Conservation (phyloP, 2,329 filamentous ascomycete genomes). For the Rutstroemia sp. region DNA sequence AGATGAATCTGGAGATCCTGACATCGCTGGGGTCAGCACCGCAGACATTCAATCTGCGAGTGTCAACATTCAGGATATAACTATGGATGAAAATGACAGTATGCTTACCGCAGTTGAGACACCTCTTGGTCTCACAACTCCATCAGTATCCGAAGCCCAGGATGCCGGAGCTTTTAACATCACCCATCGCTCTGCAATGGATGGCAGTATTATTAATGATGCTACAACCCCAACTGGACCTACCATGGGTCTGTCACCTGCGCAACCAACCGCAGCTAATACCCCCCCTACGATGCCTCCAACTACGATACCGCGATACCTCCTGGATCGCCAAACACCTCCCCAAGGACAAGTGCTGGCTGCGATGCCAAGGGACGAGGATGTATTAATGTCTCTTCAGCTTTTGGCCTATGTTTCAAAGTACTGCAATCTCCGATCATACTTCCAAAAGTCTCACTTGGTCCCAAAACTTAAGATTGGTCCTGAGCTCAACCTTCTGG, state of each 20-base stretch:
- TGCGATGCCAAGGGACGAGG: constrained; percentile 92
- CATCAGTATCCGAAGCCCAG: constrained; percentile 73
- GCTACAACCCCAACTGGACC: constrained; percentile 60
- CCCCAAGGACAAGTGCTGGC: constrained; percentile 67
- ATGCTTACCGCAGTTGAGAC: constrained; percentile 66
- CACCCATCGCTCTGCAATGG: constrained; percentile 74
- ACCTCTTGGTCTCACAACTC: constrained; percentile 66
- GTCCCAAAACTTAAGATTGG: constrained; percentile 89
- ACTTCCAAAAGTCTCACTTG: constrained; percentile 91
- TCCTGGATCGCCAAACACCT: constrained; percentile 64
- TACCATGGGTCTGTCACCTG: constrained; percentile 64
- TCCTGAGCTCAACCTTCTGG: constrained; percentile 72
- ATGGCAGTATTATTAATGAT: constrained; percentile 74
- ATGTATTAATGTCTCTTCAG: constrained; percentile 96
- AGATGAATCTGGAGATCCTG: constrained; percentile 69
- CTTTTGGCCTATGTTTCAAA: constrained; percentile 96
- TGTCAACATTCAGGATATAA: constrained; percentile 78
- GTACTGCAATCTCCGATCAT: constrained; percentile 91
- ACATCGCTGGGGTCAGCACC: constrained; percentile 65
- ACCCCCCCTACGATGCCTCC: constrained; percentile 70
- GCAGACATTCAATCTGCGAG: constrained; percentile 70
- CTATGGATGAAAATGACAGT: constrained; percentile 68
- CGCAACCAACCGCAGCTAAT: constrained; percentile 50
- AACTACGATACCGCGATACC: constrained; percentile 69
- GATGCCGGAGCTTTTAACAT: constrained; percentile 92